Evolutionary conservation across 768 basidiomycete species (phyloP), one percentile per base, ranked within the genome.

Genomic region (Imleria badia): DNA sequence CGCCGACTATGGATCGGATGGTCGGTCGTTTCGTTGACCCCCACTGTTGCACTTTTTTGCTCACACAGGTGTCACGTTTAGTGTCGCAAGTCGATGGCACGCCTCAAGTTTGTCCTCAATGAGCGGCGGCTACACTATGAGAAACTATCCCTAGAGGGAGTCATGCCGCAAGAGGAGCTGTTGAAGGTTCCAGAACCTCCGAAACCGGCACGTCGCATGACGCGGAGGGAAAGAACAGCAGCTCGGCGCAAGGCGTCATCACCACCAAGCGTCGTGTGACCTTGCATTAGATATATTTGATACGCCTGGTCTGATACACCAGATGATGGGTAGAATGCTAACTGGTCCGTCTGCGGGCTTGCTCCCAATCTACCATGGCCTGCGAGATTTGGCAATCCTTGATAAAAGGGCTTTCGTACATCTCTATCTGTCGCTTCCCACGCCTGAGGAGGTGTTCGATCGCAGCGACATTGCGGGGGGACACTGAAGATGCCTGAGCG

Each of bases 11-110:
- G 61, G 74, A 81, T 30, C 74, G 76, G 15, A 75, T 78, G 64
- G 83, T 84, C 59, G 45, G 78, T 67, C 33, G 7, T 48, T 34
- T 8, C 10, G n/a, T 33, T 31, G 17, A 8, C 15, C 15, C n/a
- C 1, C 29, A 12, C 15, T 9, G 36, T 59, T 55, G 10, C 40
- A 22, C 11, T 43, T 30, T 7, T 43, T 36, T 9, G 34, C 38
- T 60, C 29, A 65, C 43, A 55, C 23, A 48, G 44, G 6, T 5
- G 49, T 50, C 30, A n/a, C 14, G 19, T 46, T 11, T 59, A 97
- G 94, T 87, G 86, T 72, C 88, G 90, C 20, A 96, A 94, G 77
- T 87, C 91, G 19, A 96, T 97, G 94, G 93, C 91, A n/a, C 85
- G 92, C 19, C 93, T 98, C 71, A 98, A 98, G 71, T 85, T 82